A percentile compares a stretch with the other conserved stretches of the same genome.
phyloP scores from a whole-genome alignment of 169 alveolate species.

The Plasmodium sp. region DNA sequence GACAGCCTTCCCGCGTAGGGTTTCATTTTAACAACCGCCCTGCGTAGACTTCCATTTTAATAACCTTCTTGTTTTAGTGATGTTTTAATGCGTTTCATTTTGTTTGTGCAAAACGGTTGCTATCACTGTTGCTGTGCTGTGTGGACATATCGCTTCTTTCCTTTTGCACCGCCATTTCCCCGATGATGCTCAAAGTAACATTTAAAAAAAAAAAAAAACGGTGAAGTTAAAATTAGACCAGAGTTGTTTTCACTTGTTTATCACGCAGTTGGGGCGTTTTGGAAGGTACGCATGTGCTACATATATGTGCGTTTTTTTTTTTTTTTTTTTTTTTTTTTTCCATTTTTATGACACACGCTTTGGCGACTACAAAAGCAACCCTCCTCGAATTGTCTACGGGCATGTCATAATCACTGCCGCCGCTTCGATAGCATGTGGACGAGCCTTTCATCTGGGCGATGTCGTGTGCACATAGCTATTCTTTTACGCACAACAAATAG shows the following conservation, averaged over 20 bases:
- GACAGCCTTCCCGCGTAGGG: background rate
- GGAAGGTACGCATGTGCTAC: background rate
- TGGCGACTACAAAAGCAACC: background rate
- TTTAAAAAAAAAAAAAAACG: background rate
- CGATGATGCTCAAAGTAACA: background rate
- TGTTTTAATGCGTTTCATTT: background rate
- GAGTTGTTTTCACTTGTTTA: background rate
- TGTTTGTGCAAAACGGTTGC: background rate
- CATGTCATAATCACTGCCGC: background rate
- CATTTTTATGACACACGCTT: background rate
- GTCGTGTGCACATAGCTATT: background rate
- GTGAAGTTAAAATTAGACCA: background rate
- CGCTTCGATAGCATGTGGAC: background rate
- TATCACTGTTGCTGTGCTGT: background rate
- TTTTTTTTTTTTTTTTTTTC: background rate
- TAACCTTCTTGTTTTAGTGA: slow-evolving; percentile 20
- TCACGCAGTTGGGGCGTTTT: background rate
- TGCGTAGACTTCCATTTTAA: background rate
- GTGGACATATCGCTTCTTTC: background rate
- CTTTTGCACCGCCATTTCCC: background rate
- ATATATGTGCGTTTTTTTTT: background rate
- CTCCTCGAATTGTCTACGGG: background rate
- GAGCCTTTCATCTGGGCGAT: background rate
- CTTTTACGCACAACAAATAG: background rate
- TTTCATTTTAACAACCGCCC: background rate